Evolutionary conservation across 139 green algal species (phyloP).

Genomic region (Desmodesmus armatus): DNA sequence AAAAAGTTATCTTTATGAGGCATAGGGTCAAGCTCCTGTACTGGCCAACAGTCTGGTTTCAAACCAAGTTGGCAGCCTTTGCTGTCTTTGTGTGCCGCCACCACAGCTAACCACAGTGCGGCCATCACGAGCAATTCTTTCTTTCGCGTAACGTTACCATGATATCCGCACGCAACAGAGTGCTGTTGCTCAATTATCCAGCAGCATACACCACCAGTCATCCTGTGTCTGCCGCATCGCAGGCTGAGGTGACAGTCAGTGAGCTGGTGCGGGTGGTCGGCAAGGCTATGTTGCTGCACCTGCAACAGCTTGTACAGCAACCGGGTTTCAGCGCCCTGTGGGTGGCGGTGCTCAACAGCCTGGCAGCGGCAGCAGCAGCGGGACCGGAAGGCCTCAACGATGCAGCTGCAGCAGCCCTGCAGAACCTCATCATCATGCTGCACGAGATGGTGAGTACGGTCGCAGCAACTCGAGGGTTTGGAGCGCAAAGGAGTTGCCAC

Average conservation of each 20-base stretch:
- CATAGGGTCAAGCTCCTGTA: no score
- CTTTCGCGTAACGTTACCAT: no score
- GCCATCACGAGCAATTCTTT: no score
- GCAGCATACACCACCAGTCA: not conserved
- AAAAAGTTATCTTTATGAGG: no score
- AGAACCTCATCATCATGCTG: slow-evolving; percentile 98
- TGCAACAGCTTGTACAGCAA: slow-evolving; percentile 57
- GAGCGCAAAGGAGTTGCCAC: no score
- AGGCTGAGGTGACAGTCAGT: slow-evolving; percentile 59
- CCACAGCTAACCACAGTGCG: no score
- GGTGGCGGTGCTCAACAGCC: slow-evolving; percentile 46
- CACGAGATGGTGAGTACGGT: slow-evolving; percentile 57
- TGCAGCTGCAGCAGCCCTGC: slow-evolving; percentile 89
- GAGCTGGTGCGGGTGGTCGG: slow-evolving; percentile 65
- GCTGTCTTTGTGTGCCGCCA: no score
- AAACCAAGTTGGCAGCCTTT: no score
- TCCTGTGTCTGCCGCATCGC: not conserved
- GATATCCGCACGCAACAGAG: no score
- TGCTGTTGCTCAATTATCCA: no score
- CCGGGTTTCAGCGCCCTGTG: slow-evolving; percentile 41
- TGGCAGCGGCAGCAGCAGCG: slow-evolving; percentile 42
- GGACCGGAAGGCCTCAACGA: slow-evolving; percentile 83
- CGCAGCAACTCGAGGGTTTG: no score
- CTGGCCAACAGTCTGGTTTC: no score
- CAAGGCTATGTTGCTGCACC: slow-evolving; percentile 71